phyloP scores from a whole-genome alignment of 2,329 filamentous ascomycete species.

The Sordariomycetes sp. region DNA sequence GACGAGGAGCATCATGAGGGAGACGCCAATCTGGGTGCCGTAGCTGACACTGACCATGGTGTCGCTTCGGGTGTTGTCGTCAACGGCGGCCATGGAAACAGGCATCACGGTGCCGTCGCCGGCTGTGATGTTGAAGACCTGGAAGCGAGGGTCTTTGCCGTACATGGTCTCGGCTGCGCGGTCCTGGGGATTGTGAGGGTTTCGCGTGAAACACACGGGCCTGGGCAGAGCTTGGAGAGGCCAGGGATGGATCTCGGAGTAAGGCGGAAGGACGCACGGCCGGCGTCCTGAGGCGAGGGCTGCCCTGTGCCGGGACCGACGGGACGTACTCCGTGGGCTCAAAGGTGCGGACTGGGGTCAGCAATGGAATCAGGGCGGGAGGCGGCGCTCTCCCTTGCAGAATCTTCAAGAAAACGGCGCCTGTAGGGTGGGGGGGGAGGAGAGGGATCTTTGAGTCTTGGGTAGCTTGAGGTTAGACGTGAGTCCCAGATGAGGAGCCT shows the following conservation, averaged over 20 bases:
- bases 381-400: background rate
- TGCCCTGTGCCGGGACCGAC: too few relatives aligned
- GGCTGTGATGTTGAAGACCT: background rate
- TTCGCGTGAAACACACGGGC: background rate
- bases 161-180: background rate
- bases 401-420: background rate
- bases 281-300: too few relatives aligned
- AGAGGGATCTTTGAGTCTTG: too few relatives aligned
- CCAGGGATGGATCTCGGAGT: background rate
- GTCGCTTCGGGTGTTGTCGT: constrained; percentile 17
- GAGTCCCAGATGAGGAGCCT: too few relatives aligned
- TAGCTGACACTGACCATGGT: constrained; percentile 44
- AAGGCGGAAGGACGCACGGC: background rate
- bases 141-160: background rate
- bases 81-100: constrained; percentile 11
- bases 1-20: constrained; percentile 48
- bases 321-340: background rate
- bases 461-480: too few relatives aligned
- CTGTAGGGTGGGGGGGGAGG: too few relatives aligned
- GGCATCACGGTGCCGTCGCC: background rate
- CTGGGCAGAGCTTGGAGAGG: background rate
- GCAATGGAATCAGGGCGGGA: background rate
- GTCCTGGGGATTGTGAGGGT: background rate
- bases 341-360: background rate
- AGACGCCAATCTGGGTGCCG: constrained; percentile 57